Evolutionary conservation across 2,329 filamentous ascomycete species (phyloP).

Genomic region (Xylaria polymorpha): DNA sequence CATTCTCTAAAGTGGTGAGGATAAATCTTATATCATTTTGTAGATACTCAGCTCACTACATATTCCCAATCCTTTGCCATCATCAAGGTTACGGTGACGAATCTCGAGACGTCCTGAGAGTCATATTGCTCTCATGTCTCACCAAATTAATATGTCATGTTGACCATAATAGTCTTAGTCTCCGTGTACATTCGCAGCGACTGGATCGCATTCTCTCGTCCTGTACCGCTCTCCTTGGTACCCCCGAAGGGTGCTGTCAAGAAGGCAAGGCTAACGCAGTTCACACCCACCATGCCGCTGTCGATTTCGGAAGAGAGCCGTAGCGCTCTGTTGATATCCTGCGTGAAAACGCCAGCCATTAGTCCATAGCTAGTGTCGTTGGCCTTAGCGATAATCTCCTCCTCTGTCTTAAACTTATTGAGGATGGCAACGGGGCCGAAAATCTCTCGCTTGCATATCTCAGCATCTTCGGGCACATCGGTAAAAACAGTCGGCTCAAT

Average conservation of each 20-base stretch:
- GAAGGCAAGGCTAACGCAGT: constrained; percentile 57
- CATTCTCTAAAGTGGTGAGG: too few relatives aligned
- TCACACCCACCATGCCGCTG: constrained; percentile 78
- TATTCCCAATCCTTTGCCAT: neutral
- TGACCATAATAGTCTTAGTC: constrained; percentile 62
- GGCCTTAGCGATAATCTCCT: constrained; percentile 64
- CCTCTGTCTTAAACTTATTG: constrained; percentile 66
- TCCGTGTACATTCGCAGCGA: constrained; percentile 61
- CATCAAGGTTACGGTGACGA: neutral
- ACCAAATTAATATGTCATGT: constrained; percentile 44
- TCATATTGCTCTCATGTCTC: neutral
- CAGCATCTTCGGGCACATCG: constrained; percentile 54
- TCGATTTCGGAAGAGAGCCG: constrained; percentile 67
- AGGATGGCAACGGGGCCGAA: constrained; percentile 69
- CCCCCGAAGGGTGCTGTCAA: constrained; percentile 61
- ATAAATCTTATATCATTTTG: neutral
- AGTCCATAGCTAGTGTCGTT: constrained; percentile 64
- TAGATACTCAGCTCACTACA: neutral
- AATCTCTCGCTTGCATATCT: constrained; percentile 65
- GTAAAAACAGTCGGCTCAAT: constrained; percentile 61
- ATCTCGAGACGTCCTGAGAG: neutral
- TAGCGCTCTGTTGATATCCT: constrained; percentile 72
- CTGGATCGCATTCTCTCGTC: constrained; percentile 61
- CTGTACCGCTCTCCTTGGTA: constrained; percentile 61
- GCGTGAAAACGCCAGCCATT: constrained; percentile 66